Base-by-base conservation (phyloP, 1,139 yeast genomes). In the Kazachstania sp. region DNA sequence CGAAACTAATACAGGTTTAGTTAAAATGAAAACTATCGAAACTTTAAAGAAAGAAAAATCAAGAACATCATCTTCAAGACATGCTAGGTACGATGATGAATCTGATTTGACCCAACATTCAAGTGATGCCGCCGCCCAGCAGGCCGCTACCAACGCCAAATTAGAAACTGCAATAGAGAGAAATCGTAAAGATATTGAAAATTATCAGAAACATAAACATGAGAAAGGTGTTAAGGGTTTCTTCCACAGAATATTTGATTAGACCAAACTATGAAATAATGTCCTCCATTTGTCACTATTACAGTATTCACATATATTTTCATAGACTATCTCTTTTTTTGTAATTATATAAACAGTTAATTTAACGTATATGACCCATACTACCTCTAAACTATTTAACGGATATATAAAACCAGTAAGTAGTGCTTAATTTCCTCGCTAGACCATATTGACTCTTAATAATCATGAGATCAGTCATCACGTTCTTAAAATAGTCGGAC, bases 1-100 rank as follows among this genome's bases (percentile, higher is more conserved):
- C 53, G 95, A 85, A 68, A 85, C 95, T 1, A 73, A 72, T 38
- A 83, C 92, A 1, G 95, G 95, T 49, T 70, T 85, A 45, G 94
- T 85, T 3, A 62, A 56, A 37, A 52, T 56, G 45, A 54, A 56
- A 42, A 60, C 63, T 1, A 42, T 60, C 8, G 59, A 56, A 38
- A 45, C 52, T 9, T 47, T 58, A 28, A 54, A 52, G 45, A 55
- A 56, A 39, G 50, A 51, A 28, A 51, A 52, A n/a, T 50, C 60
- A 6, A 52, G 54, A 36, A 49, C 37, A 3, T 53, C 59, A 4
- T 13, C 15, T 9, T 15, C 37, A 5, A 35, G 23, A 5, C n/a
- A n/a, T n/a, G n/a, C n/a, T n/a, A n/a, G n/a, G n/a, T n/a, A n/a
- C n/a, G n/a, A n/a, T n/a, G n/a, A n/a, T n/a, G n/a, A n/a, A n/a